Percentiles rank a stretch among this genome's conserved stretches.
phyloP scores from a whole-genome alignment of 352 stramenopile genomes.

The Phytophthora megakarya region DNA sequence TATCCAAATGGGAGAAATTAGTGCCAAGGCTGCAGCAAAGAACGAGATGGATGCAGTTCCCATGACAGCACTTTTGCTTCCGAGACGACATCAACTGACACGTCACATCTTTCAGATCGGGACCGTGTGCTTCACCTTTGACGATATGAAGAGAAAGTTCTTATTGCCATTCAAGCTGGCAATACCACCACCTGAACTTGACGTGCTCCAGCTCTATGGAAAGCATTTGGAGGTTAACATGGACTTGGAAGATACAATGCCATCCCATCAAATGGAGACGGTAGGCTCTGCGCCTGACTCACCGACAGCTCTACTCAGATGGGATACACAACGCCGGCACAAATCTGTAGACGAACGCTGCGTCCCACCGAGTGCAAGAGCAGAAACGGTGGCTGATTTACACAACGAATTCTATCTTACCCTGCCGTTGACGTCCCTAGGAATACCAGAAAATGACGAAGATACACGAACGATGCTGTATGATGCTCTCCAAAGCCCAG shows the following conservation, averaged over 20 bases:
- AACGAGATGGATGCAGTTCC: background rate
- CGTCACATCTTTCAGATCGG: slow-evolving; percentile 47
- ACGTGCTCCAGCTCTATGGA: slow-evolving; percentile 54
- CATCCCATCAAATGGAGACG: slow-evolving; percentile 13
- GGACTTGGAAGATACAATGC: slow-evolving; percentile 17
- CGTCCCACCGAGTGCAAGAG: slow-evolving; percentile 31
- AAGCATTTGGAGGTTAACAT: slow-evolving; percentile 28
- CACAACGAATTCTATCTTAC: slow-evolving; percentile 50
- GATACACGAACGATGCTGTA: slow-evolving; percentile 34
- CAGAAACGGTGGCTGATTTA: slow-evolving; percentile 46
- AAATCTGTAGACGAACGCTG: slow-evolving; percentile 56
- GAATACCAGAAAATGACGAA: slow-evolving; percentile 40
- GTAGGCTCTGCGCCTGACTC: slow-evolving; percentile 1
- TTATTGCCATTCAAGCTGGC: slow-evolving; percentile 69
- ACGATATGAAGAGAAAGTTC: slow-evolving; percentile 78
- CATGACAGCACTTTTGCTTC: background rate
- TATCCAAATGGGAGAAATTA: slow-evolving; percentile 6
- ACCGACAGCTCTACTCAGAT: slow-evolving; percentile 34
- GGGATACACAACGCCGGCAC: slow-evolving; percentile 43
- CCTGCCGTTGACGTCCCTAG: slow-evolving; percentile 51
- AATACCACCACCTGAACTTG: slow-evolving; percentile 27
- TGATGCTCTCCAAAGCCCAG: slow-evolving; percentile 30
- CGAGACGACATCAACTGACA: slow-evolving; percentile 11
- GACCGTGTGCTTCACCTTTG: slow-evolving; percentile 62
- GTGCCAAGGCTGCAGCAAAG: background rate